Conservation (phyloP, 495 filamentous ascomycete species). For the Aspergillus bridgeri region DNA sequence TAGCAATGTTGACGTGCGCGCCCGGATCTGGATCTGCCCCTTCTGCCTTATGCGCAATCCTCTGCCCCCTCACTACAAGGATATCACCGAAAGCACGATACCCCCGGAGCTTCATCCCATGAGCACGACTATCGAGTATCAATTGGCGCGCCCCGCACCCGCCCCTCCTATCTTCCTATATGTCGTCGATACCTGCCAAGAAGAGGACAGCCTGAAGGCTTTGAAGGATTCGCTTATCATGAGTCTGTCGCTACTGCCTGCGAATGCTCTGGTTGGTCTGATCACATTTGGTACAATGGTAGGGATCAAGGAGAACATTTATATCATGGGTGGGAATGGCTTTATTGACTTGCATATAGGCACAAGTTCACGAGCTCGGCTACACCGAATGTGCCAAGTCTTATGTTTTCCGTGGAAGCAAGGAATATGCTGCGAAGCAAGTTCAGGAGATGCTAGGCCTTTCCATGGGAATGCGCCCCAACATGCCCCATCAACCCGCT, state of each 20-base stretch:
- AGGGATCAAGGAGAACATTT: conserved; percentile 20
- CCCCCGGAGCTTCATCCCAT: conserved; percentile 90
- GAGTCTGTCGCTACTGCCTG: conserved; percentile 92
- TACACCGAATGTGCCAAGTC: conserved; percentile 98
- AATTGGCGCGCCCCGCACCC: conserved; percentile 85
- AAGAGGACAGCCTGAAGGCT: conserved; percentile 93
- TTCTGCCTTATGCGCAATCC: conserved; percentile 96
- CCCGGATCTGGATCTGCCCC: conserved; percentile 95
- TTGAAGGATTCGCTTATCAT: conserved; percentile 95
- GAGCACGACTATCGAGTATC: conserved; percentile 98
- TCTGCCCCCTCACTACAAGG: conserved; percentile 96
- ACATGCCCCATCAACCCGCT: conserved; percentile 74
- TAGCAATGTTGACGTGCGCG: conserved; percentile 93
- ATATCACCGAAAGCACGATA: conserved; percentile 92
- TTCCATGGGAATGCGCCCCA: conserved; percentile 66
- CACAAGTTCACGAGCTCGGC: conserved; percentile 97
- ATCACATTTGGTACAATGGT: conserved; percentile 98
- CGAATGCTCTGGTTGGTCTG: conserved; percentile 89
- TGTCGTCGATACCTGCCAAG: conserved; percentile 98
- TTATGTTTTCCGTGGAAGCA: conserved; percentile 98
- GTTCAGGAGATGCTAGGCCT: conserved; percentile 98
- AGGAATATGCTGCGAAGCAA: conserved; percentile 94
- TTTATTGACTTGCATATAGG: conserved; percentile 47
- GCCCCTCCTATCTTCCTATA: conserved; percentile 96
- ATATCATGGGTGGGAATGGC: neutral